phyloP scores from a whole-genome alignment of 371 early-diverging fungal species.

The Mortierella sp. region DNA sequence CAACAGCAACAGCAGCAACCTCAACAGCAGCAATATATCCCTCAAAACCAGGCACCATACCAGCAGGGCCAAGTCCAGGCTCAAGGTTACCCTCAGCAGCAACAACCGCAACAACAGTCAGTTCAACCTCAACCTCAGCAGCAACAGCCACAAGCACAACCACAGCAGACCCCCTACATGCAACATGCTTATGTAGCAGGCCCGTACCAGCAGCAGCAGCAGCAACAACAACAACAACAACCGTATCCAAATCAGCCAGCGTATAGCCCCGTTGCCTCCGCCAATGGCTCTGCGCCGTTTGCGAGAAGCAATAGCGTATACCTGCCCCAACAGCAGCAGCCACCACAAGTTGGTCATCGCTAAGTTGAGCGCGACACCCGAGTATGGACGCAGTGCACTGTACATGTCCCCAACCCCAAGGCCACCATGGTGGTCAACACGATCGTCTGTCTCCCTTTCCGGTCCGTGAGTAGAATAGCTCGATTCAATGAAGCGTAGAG shows the following conservation, averaged over 20 bases:
- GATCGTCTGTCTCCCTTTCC: too few relatives aligned
- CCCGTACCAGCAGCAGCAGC: too few relatives aligned
- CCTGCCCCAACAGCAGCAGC: conserved; percentile 16
- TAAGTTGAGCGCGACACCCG: too few relatives aligned
- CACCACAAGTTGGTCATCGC: too few relatives aligned
- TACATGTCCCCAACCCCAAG: too few relatives aligned
- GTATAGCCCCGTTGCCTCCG: background rate
- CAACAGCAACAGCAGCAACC: conserved; percentile 12
- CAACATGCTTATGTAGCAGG: conserved; percentile 10
- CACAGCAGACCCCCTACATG: conserved; percentile 19
- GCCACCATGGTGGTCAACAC: too few relatives aligned
- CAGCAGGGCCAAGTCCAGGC: conserved; percentile 5
- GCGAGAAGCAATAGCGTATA: conserved; percentile 17
- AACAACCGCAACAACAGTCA: conserved; percentile 20
- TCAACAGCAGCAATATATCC: conserved; percentile 7
- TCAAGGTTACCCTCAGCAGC: conserved; percentile 13
- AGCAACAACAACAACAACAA: conserved; percentile 12
- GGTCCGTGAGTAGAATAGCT: too few relatives aligned
- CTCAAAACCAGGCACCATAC: background rate
- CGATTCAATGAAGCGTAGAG: too few relatives aligned
- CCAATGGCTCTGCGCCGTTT: conserved; percentile 13
- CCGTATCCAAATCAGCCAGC: conserved; percentile 3
- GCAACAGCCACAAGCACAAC: conserved; percentile 6
- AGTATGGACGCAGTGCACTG: too few relatives aligned
- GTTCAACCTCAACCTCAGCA: conserved; percentile 3